These are phyloP conservation scores for Anthostomella pinea DNA, from an alignment of 2,329 filamentous ascomycete genomes.

Conservation along the genomic window DNA sequence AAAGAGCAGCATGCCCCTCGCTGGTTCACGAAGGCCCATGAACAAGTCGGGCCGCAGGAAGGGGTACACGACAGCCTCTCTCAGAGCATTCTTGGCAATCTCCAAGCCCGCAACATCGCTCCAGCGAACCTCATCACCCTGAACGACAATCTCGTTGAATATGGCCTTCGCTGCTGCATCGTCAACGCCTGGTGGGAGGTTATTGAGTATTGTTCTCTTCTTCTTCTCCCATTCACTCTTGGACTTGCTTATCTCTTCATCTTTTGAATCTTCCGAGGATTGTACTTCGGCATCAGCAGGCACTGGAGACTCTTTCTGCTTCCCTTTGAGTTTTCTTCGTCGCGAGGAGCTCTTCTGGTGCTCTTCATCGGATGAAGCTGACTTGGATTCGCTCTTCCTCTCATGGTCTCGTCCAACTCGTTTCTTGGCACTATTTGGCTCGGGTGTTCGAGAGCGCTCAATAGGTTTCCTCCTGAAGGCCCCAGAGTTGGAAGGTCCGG, in stretches of 20 bases:
- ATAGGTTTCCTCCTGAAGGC: constrained; percentile 19
- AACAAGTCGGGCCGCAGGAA: constrained; percentile 94
- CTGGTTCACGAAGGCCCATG: constrained; percentile 90
- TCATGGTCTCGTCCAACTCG: constrained; percentile 14
- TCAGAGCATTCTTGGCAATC: constrained; percentile 83
- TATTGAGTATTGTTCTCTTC: constrained; percentile 66
- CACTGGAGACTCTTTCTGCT: constrained; percentile 39
- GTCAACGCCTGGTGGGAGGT: constrained; percentile 79
- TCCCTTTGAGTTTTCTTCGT: constrained; percentile 30
- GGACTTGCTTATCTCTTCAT: constrained; percentile 38
- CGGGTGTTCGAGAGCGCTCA: constrained; percentile 11
- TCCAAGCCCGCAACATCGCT: constrained; percentile 88
- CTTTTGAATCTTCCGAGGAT: constrained; percentile 42
- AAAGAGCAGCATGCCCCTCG: constrained; percentile 91
- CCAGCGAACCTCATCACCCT: constrained; percentile 95
- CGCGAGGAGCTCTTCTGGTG: constrained; percentile 4
- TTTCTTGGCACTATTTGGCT: constrained; percentile 26
- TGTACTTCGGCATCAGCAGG: constrained; percentile 46
- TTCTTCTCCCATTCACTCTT: constrained; percentile 58
- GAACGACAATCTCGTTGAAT: constrained; percentile 90
- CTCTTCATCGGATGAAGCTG: constrained; percentile 26
- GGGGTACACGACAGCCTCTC: constrained; percentile 95
- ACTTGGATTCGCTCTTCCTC: constrained; percentile 13
- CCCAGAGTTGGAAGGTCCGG: constrained; percentile 8
- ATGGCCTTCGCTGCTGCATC: constrained; percentile 83